Base-by-base conservation (phyloP, 139 green algal species). In the Deuterostichococcus epilithicus region DNA sequence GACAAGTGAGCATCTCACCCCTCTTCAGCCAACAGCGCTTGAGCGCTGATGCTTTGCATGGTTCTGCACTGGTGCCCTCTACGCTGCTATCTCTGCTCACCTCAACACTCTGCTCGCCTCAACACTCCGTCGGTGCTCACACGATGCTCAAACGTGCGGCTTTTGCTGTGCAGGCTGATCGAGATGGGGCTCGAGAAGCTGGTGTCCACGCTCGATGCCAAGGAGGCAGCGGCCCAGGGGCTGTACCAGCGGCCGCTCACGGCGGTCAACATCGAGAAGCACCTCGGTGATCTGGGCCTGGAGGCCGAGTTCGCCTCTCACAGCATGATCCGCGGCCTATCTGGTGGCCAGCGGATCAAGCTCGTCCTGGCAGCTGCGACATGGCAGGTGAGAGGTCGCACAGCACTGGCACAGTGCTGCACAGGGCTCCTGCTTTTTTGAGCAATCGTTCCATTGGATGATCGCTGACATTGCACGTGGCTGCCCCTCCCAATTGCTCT, bases 271-370 rank as follows among this genome's bases (percentile, higher is more conserved):
- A 86, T 97, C 42, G 84, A 96, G 86, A 92, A 96, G 89, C 90
- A 97, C 85, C 78, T 98, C 32, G 85, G 86, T 34, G 89, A 92
- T 72, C 88, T 98, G 59, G 95, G 95, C 77, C 86, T 98, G 25
- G 93, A 96, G 76, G 71, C 87, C 28, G 93, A 97, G 88, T 97
- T 98, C 76, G 89, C 86, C 44, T 94, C 91, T 26, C 94, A 97
- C 88, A 92, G 90, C 28, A 89, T 92, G 59, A 96, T 97, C 76
- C 87, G 90, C 58, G 92, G 90, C 60, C 84, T 97, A 76, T 96
- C 91, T 36, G 92, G 88, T 72, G 93, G 93, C 30, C 93, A 97
- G 86, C 95, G 95, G 91, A 90, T 96, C 30, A 96, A 96, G 90
- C 81, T 96, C 52, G 92, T 97, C 77, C 81, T 97, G 59, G 91